Evolutionary conservation across 805 yeast genomes (phyloP).

Genomic region (Lachancea fermentati): DNA sequence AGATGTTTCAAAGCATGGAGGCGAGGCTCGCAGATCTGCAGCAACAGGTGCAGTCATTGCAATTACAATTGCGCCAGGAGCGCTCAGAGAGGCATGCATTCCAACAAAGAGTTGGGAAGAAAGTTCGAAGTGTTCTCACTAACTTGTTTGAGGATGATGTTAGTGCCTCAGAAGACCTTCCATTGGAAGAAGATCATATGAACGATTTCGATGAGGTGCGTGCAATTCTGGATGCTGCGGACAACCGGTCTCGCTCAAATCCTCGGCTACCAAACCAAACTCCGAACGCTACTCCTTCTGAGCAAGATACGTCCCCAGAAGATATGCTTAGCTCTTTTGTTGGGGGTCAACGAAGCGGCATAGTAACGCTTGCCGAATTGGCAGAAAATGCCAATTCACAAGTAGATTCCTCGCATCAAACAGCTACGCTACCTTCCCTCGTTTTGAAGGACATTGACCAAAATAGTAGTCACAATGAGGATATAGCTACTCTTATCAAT

Average conservation of each 20-base stretch:
- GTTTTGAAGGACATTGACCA: constrained; percentile 5
- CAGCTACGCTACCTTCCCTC: constrained; percentile 2
- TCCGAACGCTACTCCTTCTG: constrained; percentile 3
- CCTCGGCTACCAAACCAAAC: constrained; percentile 3
- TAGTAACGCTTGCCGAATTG: constrained; percentile 1
- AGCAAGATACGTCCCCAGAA: not conserved
- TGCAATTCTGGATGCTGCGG: constrained; percentile 6
- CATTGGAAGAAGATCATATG: constrained; percentile 6
- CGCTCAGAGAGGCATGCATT: constrained; percentile 4
- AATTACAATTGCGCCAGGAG: constrained; percentile 2
- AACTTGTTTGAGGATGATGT: not conserved
- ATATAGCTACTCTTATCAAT: constrained; percentile 6
- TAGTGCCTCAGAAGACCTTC: not conserved
- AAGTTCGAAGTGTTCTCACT: not conserved
- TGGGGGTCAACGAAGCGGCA: not conserved
- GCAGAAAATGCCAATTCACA: not conserved
- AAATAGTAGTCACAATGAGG: constrained; percentile 2
- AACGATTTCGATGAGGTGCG: constrained; percentile 9
- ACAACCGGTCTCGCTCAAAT: not conserved
- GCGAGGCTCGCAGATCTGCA: constrained; percentile 2
- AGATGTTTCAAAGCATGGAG: constrained; percentile 3
- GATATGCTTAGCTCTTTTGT: not conserved
- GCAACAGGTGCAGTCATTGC: constrained; percentile 5
- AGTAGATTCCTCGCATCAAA: not conserved
- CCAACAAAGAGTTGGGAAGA: constrained; percentile 2